These are phyloP conservation scores for Vanrija sp. DNA, from an alignment of 1,284 basidiomycete genomes.

Conservation along the genomic window DNA sequence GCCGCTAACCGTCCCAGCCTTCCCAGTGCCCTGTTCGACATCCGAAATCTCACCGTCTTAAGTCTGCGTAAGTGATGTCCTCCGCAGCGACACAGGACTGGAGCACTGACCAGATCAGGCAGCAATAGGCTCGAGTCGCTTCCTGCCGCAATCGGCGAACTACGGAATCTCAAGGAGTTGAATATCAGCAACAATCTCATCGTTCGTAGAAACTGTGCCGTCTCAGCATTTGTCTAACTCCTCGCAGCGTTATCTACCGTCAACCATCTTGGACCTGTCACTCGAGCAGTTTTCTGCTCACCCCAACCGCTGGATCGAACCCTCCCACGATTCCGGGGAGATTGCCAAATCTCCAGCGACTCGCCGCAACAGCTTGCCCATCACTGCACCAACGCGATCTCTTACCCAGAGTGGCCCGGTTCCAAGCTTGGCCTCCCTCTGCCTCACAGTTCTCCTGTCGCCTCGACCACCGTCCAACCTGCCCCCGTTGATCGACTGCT, in stretches of 20 bases:
- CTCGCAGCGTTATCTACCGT: conserved; percentile 30
- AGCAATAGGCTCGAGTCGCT: conserved; percentile 37
- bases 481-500: conserved; percentile 37
- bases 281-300: conserved; percentile 24
- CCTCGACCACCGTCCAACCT: conserved; percentile 29
- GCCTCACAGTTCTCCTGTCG: conserved; percentile 36
- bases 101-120: conserved; percentile 17
- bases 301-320: conserved; percentile 26
- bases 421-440: conserved; percentile 31
- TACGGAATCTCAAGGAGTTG: conserved; percentile 40
- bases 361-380: neutral
- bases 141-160: conserved; percentile 45
- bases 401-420: conserved; percentile 21
- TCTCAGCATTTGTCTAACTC: neutral
- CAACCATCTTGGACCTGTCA: conserved; percentile 39
- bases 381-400: neutral
- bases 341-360: neutral
- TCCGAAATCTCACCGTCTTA: conserved; percentile 40
- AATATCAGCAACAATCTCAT: conserved; percentile 47
- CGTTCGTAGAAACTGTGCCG: conserved; percentile 21
- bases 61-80: conserved; percentile 29
- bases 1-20: conserved; percentile 23
- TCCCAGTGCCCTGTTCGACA: conserved; percentile 45
- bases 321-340: neutral
- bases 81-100: neutral